Evolutionary conservation across 2,329 filamentous ascomycete genomes (phyloP), one percentile per base, ranked within the genome.

Genomic region (Pleoardoris graminearum): DNA sequence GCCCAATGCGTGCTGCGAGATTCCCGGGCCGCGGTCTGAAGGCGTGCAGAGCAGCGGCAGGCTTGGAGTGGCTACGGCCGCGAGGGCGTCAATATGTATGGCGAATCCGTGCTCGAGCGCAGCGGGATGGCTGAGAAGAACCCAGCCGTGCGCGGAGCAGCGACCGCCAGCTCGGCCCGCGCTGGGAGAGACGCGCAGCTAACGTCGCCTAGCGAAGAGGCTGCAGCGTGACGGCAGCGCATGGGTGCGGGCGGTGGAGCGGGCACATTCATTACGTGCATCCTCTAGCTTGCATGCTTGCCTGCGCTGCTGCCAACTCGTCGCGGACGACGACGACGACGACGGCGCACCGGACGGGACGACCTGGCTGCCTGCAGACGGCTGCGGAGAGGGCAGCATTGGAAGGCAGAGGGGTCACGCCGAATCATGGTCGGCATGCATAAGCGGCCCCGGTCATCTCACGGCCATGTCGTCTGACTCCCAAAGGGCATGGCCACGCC

Each of bases 391-490:
- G n/a, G n/a, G n/a, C n/a, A n/a, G n/a, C n/a, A n/a, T n/a, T n/a
- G n/a, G n/a, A n/a, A 60, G 54, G 57, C 63, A 54, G 59, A 65
- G 65, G n/a, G 62, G 51, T 52, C 53, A 61, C 48, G 57, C 63
- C 67, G 61, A 70, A 71, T 70, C 68, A 68, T 54, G 50, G 51
- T 60, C 53, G 48, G 47, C 61, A 57, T 71, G 68, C 67, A 69
- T 69, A 67, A 66, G 67, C 69, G 66, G 65, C 68, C 69, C 63
- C 58, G 58, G 61, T 67, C 67, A 69, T 70, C 68, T 64, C 61
- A 54, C 58, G 16, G 50, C 63, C 60, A 59, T 61, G 69, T 70
- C 68, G 67, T 64, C 68, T 71, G 67, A 55, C 58, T 54, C 51
- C 48, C 33, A 30, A 30, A 41, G 23, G 38, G 23, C 27, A 50